Conservation (phyloP, 2,329 filamentous ascomycete species). For the Zymoseptoria crescenta region DNA sequence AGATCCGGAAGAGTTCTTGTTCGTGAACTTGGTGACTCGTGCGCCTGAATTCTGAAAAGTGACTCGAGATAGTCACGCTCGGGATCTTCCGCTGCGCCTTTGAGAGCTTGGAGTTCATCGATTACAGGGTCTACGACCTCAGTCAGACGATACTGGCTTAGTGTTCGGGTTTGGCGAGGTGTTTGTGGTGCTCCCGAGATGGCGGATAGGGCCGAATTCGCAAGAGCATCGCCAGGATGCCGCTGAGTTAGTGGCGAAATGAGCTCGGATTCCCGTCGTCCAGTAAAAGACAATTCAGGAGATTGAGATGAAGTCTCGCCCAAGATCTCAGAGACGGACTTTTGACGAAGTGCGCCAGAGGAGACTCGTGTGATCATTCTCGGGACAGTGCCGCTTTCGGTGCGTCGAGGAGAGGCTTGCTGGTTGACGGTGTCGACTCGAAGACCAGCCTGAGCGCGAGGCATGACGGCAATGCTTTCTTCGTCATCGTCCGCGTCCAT, state of each 20-base stretch:
- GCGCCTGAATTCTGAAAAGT: slow-evolving; percentile 51
- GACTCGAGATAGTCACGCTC: slow-evolving; percentile 55
- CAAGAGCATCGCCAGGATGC: slow-evolving; percentile 31
- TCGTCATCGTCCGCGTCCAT: slow-evolving; percentile 18
- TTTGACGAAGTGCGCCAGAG: slow-evolving; percentile 62
- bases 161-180: slow-evolving; percentile 4
- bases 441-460: slow-evolving; percentile 10
- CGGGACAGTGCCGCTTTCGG: slow-evolving; percentile 4
- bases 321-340: slow-evolving; percentile 65
- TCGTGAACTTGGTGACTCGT: slow-evolving; percentile 44
- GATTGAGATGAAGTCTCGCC: slow-evolving; percentile 45
- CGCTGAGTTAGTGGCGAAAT: slow-evolving; percentile 31
- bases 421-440: slow-evolving; percentile 19
- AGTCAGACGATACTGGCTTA: slow-evolving; percentile 4
- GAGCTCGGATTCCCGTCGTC: slow-evolving; percentile 19
- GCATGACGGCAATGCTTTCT: slow-evolving; percentile 20
- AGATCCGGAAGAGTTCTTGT: slow-evolving; percentile 59
- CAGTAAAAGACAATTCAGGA: slow-evolving; percentile 2
- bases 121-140: slow-evolving; percentile 11
- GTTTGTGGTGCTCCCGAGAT: background rate
- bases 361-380: slow-evolving; percentile 60
- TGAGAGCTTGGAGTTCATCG: slow-evolving; percentile 32
- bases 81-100: slow-evolving; percentile 41
- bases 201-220: background rate
- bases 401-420: slow-evolving; percentile 6